Evolutionary conservation across 805 yeast species (phyloP).

Genomic region (Spathaspora hagerdaliae): DNA sequence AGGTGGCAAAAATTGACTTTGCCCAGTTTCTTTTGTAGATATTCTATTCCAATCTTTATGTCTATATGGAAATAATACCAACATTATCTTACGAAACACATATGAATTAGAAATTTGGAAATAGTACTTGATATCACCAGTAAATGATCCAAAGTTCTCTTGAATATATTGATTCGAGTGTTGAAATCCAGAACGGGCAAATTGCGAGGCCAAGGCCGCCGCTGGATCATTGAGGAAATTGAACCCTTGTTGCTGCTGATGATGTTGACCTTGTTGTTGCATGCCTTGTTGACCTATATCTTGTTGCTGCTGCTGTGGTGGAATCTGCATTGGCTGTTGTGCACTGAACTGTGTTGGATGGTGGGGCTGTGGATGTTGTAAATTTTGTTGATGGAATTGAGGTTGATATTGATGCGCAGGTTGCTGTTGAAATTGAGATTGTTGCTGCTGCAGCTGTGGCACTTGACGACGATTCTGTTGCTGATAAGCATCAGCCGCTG

Average conservation of each 20-base stretch:
- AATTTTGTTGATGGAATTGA: slow-evolving; percentile 41
- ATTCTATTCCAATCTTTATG: slow-evolving; percentile 80
- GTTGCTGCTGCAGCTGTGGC: slow-evolving; percentile 9
- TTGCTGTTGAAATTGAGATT: slow-evolving; percentile 32
- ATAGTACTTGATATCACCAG: slow-evolving; percentile 67
- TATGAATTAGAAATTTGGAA: slow-evolving; percentile 90
- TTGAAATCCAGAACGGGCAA: slow-evolving; percentile 80
- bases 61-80: slow-evolving; percentile 81
- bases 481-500: slow-evolving; percentile 13
- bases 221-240: slow-evolving; percentile 71
- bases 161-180: slow-evolving; percentile 79
- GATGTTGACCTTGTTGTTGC: slow-evolving; percentile 13
- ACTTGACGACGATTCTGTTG: slow-evolving; percentile 35
- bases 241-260: slow-evolving; percentile 21
- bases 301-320: slow-evolving; percentile 32
- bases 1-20: slow-evolving; percentile 62
- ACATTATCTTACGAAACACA: slow-evolving; percentile 66
- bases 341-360: slow-evolving; percentile 16
- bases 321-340: slow-evolving; percentile 13
- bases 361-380: slow-evolving; percentile 31
- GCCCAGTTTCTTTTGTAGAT: slow-evolving; percentile 15
- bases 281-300: slow-evolving; percentile 14
- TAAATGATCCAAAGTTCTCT: slow-evolving; percentile 55
- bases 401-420: slow-evolving; percentile 36
- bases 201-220: slow-evolving; percentile 79